These are phyloP conservation scores for Escovopsis weberi DNA, from an alignment of 2,329 filamentous ascomycete species.

Conservation along the genomic window DNA sequence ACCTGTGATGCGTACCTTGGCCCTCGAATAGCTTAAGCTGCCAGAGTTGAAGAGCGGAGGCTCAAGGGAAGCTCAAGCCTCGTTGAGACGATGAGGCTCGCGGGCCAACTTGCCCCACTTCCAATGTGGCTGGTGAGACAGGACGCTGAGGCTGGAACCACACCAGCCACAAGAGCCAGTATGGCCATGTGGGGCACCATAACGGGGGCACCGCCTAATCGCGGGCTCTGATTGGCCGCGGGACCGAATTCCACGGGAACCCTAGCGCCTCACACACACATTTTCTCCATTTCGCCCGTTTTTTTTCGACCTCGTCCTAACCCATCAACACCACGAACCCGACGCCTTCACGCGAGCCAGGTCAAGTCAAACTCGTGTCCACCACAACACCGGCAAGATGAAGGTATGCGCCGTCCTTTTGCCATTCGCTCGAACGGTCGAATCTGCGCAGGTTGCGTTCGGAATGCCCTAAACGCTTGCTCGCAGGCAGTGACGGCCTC, in stretches of 20 bases:
- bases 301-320: slow-evolving; percentile 18
- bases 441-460: too few relatives aligned
- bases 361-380: slow-evolving; percentile 30
- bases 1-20: too few relatives aligned
- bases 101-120: too few relatives aligned
- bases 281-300: slow-evolving; percentile 24
- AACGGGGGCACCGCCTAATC: slow-evolving; percentile 4
- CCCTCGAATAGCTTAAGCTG: too few relatives aligned
- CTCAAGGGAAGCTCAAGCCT: too few relatives aligned
- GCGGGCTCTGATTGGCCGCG: slow-evolving; percentile 18
- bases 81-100: too few relatives aligned
- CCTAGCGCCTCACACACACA: slow-evolving; percentile 24
- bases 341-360: slow-evolving; percentile 21
- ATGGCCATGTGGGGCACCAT: too few relatives aligned
- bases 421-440: not conserved
- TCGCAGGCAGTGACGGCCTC: not conserved
- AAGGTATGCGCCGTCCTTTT: slow-evolving; percentile 22
- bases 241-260: slow-evolving; percentile 14
- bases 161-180: not conserved
- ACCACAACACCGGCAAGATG: slow-evolving; percentile 32
- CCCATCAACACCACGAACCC: slow-evolving; percentile 18
- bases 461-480: too few relatives aligned
- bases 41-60: too few relatives aligned
- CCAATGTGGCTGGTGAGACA: too few relatives aligned
- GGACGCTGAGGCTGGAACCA: not conserved